Conservation (phyloP, 1,284 basidiomycete genomes). For the Puccinia sorghi region DNA sequence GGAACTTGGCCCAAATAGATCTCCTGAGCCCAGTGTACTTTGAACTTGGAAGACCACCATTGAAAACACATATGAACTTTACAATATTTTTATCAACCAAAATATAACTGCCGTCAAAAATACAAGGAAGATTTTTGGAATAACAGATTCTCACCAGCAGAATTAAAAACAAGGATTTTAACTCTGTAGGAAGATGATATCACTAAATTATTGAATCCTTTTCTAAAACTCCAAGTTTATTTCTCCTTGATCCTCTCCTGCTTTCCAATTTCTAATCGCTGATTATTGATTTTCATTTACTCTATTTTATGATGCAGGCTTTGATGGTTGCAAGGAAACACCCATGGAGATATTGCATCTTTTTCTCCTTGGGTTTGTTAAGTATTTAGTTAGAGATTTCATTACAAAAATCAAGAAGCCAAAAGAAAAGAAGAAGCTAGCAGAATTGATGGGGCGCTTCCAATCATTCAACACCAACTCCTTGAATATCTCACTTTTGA, state of each 20-base stretch:
- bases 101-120: not conserved
- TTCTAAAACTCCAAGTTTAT: not conserved
- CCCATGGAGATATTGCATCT: not conserved
- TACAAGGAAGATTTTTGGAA: not conserved
- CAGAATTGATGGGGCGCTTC: too few relatives aligned
- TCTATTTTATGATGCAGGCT: not conserved
- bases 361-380: not conserved
- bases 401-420: too few relatives aligned
- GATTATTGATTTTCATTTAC: too few relatives aligned
- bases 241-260: not conserved
- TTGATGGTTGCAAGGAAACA: not conserved
- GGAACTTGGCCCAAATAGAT: not conserved
- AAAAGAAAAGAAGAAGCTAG: too few relatives aligned
- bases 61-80: constrained; percentile 8
- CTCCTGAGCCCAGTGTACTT: not conserved
- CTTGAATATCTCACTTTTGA: too few relatives aligned
- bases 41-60: not conserved
- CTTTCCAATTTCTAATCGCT: too few relatives aligned
- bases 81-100: not conserved
- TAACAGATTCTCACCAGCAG: not conserved
- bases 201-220: not conserved
- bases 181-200: not conserved
- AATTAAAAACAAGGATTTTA: not conserved
- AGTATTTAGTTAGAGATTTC: not conserved
- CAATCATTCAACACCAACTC: too few relatives aligned